Base-by-base conservation (phyloP, 345 rosid genomes). In the Dipteronia sinensis region DNA sequence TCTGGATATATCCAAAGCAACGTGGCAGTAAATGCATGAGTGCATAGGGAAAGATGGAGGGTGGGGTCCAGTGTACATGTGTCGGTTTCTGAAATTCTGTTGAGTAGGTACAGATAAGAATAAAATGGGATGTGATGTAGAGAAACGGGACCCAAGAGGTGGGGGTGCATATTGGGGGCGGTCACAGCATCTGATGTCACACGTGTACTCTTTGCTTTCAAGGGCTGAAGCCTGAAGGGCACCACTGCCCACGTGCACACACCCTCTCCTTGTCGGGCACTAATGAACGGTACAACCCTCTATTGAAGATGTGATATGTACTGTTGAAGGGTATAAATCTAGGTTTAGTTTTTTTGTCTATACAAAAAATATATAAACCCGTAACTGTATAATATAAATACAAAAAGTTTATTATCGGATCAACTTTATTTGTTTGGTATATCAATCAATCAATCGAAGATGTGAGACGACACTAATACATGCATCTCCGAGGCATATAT, bases 11-110 rank as follows among this genome's bases (percentile, higher is more conserved):
- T 2, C 16, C 9, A 11, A 0, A 7, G 53, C 38, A 27, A 79
- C 79, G 82, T 83, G 83, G 86, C 81, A 56, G 71, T 2, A 8
- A 40, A 49, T 16, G 29, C 9, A 17, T 79, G 82, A 82, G 85
- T 58, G 20, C 25, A 4, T 20, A 4, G 10, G 19, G 0, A 47
- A 65, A 61, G 46, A 12, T 0, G n/a, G 10, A 34, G 23, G 6
- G 15, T 64, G 71, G 75, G 78, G 38, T 55, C 72, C 25, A n/a
- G 12, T 1, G 7, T 6, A 2, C 49, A 46, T 31, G 77, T 68
- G 69, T 80, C 81, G 5, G 16, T 11, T 10, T 70, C 78, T 0
- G 17, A 56, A 15, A 55, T 42, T 70, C 46, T 20, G 64, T 58
- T 73, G 61, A 17, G 74, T 70, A 20, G 59, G 78, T 44, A 12